Conservation (phyloP, 2,329 filamentous ascomycete species). For the Mariannaea elegans region DNA sequence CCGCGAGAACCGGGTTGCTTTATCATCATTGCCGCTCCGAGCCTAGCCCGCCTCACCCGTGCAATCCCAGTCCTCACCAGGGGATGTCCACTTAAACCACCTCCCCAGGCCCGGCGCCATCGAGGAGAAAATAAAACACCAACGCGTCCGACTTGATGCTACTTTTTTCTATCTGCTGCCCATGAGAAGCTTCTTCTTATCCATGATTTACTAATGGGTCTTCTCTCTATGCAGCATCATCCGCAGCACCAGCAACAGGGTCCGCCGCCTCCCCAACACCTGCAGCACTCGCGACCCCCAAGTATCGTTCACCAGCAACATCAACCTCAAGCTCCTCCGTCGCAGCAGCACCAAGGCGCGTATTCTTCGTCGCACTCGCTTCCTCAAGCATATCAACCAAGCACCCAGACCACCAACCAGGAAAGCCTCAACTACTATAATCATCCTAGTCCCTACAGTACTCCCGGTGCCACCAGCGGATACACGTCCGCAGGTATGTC, state of each 20-base stretch:
- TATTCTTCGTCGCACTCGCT: conserved; percentile 74
- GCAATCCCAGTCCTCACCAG: conserved; percentile 58
- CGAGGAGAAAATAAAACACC: conserved; percentile 61
- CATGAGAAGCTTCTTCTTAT: conserved; percentile 48
- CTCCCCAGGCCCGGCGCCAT: conserved; percentile 57
- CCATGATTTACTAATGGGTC: conserved; percentile 63
- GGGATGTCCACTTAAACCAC: conserved; percentile 48
- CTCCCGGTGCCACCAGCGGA: conserved; percentile 80
- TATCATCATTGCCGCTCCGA: conserved; percentile 52
- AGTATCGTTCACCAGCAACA: conserved; percentile 80
- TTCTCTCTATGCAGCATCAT: conserved; percentile 77
- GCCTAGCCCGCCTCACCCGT: conserved; percentile 59
- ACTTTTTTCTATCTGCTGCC: conserved; percentile 43
- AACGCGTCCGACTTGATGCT: conserved; percentile 56
- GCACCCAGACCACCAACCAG: conserved; percentile 69
- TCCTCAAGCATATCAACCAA: conserved; percentile 73
- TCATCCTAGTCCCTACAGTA: conserved; percentile 84
- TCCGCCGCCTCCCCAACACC: conserved; percentile 71
- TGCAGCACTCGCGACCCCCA: conserved; percentile 76
- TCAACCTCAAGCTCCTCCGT: conserved; percentile 69
- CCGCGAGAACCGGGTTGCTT: conserved; percentile 47
- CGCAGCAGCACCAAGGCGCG: conserved; percentile 70
- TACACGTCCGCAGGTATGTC: conserved; percentile 87
- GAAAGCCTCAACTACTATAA: conserved; percentile 78
- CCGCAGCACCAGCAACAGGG: conserved; percentile 78